Evolutionary conservation across 495 filamentous ascomycete genomes (phyloP).

Genomic region (Haplographium delicatum): DNA sequence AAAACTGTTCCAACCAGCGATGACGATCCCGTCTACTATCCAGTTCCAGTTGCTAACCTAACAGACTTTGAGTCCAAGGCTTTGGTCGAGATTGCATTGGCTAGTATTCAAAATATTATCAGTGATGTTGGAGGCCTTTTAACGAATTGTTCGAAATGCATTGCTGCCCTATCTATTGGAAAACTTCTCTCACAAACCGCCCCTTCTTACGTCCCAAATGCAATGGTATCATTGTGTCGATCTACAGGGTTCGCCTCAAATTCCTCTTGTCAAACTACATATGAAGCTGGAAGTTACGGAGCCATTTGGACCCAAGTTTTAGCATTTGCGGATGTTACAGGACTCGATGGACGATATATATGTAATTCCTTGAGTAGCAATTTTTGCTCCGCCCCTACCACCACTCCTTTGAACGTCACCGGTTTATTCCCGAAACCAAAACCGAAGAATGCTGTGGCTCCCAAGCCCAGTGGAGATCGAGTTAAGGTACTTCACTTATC

Average conservation of each 20-base stretch:
- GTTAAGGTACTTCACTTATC: conserved; percentile 57
- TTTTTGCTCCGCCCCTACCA: conserved; percentile 43
- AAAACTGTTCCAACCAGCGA: conserved; percentile 43
- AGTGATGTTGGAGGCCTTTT: conserved; percentile 28
- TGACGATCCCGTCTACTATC: conserved; percentile 46
- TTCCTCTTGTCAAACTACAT: conserved; percentile 40
- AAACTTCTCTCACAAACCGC: conserved; percentile 45
- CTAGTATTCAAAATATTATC: conserved; percentile 43
- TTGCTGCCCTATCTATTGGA: conserved; percentile 43
- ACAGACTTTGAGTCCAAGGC: conserved; percentile 33
- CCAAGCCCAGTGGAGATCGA: conserved; percentile 43
- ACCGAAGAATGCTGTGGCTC: conserved; percentile 37
- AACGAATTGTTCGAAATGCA: conserved; percentile 48
- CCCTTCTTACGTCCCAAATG: conserved; percentile 42
- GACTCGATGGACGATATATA: conserved; percentile 53
- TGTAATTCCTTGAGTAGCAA: conserved; percentile 43
- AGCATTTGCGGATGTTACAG: conserved; percentile 46
- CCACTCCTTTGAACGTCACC: conserved; percentile 38
- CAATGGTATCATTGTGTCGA: conserved; percentile 47
- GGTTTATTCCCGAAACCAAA: conserved; percentile 51
- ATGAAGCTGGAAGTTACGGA: conserved; percentile 41
- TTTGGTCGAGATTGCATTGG: conserved; percentile 34
- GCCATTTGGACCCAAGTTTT: conserved; percentile 55
- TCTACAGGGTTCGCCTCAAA: conserved; percentile 37
- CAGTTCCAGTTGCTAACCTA: conserved; percentile 38